Percentiles rank a stretch among this genome's conserved stretches.
phyloP scores from a whole-genome alignment of 495 filamentous ascomycete species.

The Neurospora sp. region DNA sequence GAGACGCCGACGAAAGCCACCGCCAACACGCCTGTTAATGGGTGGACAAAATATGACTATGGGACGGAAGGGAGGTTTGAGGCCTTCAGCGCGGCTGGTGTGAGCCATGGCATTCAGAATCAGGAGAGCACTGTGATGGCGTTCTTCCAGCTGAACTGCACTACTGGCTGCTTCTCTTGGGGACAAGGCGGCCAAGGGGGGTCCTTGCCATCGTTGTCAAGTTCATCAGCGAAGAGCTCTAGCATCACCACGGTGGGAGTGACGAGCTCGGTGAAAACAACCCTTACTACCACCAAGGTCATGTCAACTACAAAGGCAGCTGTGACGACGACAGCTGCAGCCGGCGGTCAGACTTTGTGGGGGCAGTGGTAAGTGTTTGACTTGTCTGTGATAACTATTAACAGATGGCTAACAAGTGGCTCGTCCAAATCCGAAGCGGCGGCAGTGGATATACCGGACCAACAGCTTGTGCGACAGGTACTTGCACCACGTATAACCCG shows the following conservation, averaged over 20 bases:
- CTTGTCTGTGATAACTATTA: no score
- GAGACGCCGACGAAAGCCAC: conserved; percentile 20
- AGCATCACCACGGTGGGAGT: background rate
- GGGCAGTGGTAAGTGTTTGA: conserved; percentile 7
- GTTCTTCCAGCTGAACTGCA: conserved; percentile 38
- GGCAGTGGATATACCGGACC: conserved; percentile 8
- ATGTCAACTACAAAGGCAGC: background rate
- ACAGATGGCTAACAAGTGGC: no score
- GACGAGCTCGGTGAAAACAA: background rate
- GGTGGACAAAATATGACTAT: conserved; percentile 40
- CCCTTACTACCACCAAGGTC: background rate
- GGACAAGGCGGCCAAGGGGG: conserved; percentile 17
- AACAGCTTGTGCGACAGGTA: conserved; percentile 1
- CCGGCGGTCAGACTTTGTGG: conserved; percentile 1
- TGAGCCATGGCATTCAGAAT: conserved; percentile 40
- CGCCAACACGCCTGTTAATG: conserved; percentile 24
- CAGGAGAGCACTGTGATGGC: conserved; percentile 37
- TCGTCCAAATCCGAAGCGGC: background rate
- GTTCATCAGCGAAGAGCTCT: background rate
- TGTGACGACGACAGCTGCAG: background rate
- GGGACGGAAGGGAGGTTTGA: conserved; percentile 31
- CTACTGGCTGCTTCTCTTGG: conserved; percentile 28
- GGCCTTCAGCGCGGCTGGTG: conserved; percentile 38
- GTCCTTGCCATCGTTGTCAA: background rate
- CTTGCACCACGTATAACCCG: conserved; percentile 8